Evolutionary conservation across 768 basidiomycete genomes (phyloP).

Genomic region (Gymnopilus dilepis): DNA sequence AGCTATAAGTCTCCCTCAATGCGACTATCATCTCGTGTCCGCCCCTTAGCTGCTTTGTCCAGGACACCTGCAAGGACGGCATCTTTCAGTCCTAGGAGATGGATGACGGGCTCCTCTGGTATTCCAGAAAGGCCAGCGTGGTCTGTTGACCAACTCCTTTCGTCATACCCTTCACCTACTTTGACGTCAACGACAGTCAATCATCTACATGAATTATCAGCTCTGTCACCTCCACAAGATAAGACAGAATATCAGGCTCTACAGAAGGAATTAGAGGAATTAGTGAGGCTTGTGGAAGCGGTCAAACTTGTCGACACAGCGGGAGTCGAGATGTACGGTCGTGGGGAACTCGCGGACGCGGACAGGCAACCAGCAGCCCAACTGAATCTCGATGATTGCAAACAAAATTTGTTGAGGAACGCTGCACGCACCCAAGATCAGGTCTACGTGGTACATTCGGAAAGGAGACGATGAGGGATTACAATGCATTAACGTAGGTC

Average conservation of each 20-base stretch:
- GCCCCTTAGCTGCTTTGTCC: neutral
- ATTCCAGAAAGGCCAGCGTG: constrained; percentile 75
- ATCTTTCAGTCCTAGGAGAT: neutral
- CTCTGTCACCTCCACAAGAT: constrained; percentile 67
- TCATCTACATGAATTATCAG: constrained; percentile 74
- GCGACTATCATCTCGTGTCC: constrained; percentile 10
- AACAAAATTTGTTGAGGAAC: constrained; percentile 52
- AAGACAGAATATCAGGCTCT: constrained; percentile 56
- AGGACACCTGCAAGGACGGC: neutral
- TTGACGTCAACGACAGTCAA: constrained; percentile 62
- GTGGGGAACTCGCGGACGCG: constrained; percentile 47
- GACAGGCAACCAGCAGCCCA: constrained; percentile 26
- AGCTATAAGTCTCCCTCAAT: constrained; percentile 10
- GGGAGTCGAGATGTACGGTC: constrained; percentile 35
- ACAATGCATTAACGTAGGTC: constrained; percentile 6
- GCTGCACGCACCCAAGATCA: constrained; percentile 56
- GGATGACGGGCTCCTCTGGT: constrained; percentile 58
- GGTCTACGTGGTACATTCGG: constrained; percentile 69
- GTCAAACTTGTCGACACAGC: constrained; percentile 65
- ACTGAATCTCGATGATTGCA: constrained; percentile 32
- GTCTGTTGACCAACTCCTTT: constrained; percentile 79
- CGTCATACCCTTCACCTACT: constrained; percentile 75
- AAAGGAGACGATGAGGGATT: constrained; percentile 31
- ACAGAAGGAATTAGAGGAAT: constrained; percentile 67
- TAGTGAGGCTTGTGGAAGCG: constrained; percentile 81